These are phyloP conservation scores for Avena insularis DNA, from an alignment of 176 grass and related monocot genomes.

Conservation along the genomic window DNA sequence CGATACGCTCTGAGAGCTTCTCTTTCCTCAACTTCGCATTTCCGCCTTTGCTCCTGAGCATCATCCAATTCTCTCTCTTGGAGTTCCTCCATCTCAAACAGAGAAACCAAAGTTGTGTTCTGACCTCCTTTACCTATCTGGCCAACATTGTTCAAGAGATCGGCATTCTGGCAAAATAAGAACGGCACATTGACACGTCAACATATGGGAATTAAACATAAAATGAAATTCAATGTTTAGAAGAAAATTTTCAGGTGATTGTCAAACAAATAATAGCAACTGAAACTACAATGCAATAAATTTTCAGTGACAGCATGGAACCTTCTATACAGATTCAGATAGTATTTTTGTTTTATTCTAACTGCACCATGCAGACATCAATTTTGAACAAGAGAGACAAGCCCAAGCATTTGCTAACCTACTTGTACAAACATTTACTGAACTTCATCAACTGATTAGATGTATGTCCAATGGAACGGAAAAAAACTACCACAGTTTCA, in stretches of 20 bases:
- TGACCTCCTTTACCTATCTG: constrained; percentile 39
- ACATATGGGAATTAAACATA: constrained; percentile 8
- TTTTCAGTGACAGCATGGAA: constrained; percentile 13
- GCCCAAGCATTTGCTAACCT: background rate
- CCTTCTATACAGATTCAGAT: background rate
- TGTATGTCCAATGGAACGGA: background rate
- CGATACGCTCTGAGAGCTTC: constrained; percentile 87
- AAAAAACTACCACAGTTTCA: background rate
- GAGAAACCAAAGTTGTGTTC: constrained; percentile 59
- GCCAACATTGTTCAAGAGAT: constrained; percentile 41
- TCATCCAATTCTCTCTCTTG: constrained; percentile 88
- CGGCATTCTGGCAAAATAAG: constrained; percentile 44
- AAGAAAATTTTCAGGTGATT: constrained; percentile 5
- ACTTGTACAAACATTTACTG: constrained; percentile 12
- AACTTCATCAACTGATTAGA: constrained; percentile 12
- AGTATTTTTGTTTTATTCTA: background rate
- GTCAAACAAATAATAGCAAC: background rate
- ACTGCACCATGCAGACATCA: constrained; percentile 8
- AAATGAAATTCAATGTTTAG: background rate
- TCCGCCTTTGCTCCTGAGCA: constrained; percentile 75
- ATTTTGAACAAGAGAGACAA: constrained; percentile 16
- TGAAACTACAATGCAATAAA: constrained; percentile 24
- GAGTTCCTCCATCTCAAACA: constrained; percentile 81
- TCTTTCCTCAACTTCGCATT: constrained; percentile 88
- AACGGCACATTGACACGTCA: constrained; percentile 9